These are phyloP conservation scores for Metarhizium sp. DNA, from an alignment of 2,329 filamentous ascomycete species.

Conservation along the genomic window DNA sequence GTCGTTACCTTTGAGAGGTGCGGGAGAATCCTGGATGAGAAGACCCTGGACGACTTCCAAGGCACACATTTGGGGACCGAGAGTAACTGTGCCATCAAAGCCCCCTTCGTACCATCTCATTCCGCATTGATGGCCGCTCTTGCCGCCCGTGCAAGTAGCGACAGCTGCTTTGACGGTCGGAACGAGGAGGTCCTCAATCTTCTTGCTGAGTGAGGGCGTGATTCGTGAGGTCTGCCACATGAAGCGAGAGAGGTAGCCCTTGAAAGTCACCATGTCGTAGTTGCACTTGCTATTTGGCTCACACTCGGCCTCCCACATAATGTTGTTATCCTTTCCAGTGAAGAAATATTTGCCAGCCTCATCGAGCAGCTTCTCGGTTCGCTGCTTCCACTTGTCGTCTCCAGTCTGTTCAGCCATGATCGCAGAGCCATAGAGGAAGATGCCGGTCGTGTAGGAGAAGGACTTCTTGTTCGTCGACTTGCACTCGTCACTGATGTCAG, in stretches of 20 bases:
- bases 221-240: conserved; percentile 49
- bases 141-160: conserved; percentile 46
- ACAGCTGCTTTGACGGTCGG: conserved; percentile 47
- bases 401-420: conserved; percentile 53
- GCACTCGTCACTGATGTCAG: conserved; percentile 46
- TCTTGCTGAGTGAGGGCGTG: conserved; percentile 41
- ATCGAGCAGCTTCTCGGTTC: conserved; percentile 41
- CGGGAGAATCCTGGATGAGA: conserved; percentile 31
- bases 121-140: conserved; percentile 45
- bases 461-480: conserved; percentile 39
- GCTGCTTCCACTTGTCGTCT: conserved; percentile 42
- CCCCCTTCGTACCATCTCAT: conserved; percentile 51
- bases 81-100: conserved; percentile 44
- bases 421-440: conserved; percentile 56
- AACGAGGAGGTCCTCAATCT: conserved; percentile 38
- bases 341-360: conserved; percentile 46
- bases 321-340: conserved; percentile 40
- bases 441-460: conserved; percentile 58
- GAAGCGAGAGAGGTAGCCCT: conserved; percentile 57
- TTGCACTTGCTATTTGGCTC: conserved; percentile 48
- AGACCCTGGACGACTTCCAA: conserved; percentile 55
- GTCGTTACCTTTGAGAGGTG: conserved; percentile 37
- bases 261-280: conserved; percentile 58
- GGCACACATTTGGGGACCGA: conserved; percentile 57
- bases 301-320: conserved; percentile 61